Conservation (phyloP, 2,329 filamentous ascomycete species). For the Elsinoe perseae region DNA sequence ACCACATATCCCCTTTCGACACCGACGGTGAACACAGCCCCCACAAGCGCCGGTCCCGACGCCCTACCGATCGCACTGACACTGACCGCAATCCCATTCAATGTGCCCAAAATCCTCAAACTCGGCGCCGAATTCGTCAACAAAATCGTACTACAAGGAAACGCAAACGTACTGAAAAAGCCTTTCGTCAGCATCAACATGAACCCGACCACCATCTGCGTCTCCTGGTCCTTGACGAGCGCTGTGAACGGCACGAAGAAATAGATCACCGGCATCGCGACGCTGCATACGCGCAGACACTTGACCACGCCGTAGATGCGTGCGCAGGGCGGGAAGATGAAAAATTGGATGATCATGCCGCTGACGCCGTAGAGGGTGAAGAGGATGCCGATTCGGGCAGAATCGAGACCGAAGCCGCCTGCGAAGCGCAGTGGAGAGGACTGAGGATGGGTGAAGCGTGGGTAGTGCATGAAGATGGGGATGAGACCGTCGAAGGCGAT, state of each 20-base stretch:
- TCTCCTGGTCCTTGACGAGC: slow-evolving; percentile 44
- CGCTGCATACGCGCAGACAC: slow-evolving; percentile 61
- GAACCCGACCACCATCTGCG: slow-evolving; percentile 56
- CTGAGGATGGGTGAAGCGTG: slow-evolving; percentile 45
- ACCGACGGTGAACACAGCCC: slow-evolving; percentile 66
- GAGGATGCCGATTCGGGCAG: slow-evolving; percentile 70
- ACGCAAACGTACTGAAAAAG: slow-evolving; percentile 70
- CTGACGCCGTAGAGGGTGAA: slow-evolving; percentile 76
- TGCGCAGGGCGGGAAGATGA: slow-evolving; percentile 72
- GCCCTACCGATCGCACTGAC: slow-evolving; percentile 74
- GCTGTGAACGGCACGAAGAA: slow-evolving; percentile 73
- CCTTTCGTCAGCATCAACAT: slow-evolving; percentile 65
- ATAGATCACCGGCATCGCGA: slow-evolving; percentile 68
- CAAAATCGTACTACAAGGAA: slow-evolving; percentile 82
- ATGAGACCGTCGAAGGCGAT: slow-evolving; percentile 82
- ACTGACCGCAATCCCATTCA: slow-evolving; percentile 85
- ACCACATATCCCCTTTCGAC: slow-evolving; percentile 68
- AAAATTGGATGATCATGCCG: slow-evolving; percentile 76
- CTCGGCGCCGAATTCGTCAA: slow-evolving; percentile 79
- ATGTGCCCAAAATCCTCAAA: slow-evolving; percentile 68
- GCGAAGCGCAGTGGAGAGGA: slow-evolving; percentile 73
- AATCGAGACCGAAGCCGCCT: slow-evolving; percentile 67
- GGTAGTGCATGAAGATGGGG: slow-evolving; percentile 80
- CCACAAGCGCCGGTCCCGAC: slow-evolving; percentile 65
- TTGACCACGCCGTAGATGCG: slow-evolving; percentile 63